These are phyloP conservation scores for Mycena venus DNA, from an alignment of 768 basidiomycete genomes.

Conservation along the genomic window DNA sequence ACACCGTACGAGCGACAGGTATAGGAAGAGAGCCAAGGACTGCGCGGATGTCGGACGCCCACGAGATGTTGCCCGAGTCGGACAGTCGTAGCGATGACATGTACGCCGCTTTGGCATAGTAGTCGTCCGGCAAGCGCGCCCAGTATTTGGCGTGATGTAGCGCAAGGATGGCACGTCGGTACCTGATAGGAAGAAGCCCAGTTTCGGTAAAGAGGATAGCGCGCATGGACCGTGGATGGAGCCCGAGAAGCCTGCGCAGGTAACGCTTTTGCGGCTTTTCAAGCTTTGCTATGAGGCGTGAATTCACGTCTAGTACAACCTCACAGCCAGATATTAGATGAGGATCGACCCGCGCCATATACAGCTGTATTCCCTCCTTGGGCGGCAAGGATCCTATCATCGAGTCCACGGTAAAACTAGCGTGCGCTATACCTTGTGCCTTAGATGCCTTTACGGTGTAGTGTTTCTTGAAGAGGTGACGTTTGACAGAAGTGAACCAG, in stretches of 20 bases:
- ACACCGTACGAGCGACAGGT: background rate
- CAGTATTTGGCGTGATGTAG: conserved; percentile 36
- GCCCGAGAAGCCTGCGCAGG: conserved; percentile 1
- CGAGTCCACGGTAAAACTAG: conserved; percentile 1
- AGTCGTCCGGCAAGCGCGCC: conserved; percentile 3
- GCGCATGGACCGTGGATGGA: conserved; percentile 11
- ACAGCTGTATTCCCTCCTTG: conserved; percentile 1
- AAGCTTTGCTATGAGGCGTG: background rate
- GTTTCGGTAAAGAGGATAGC: conserved; percentile 42
- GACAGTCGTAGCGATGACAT: background rate
- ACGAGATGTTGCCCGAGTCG: background rate
- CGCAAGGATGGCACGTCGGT: conserved; percentile 34
- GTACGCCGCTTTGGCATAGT: background rate
- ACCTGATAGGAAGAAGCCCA: conserved; percentile 38
- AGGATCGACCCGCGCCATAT: background rate
- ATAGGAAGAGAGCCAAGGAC: conserved; percentile 13
- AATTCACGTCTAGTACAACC: background rate
- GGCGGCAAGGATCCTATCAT: conserved; percentile 9
- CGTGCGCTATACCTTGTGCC: background rate
- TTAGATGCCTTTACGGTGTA: conserved; percentile 4
- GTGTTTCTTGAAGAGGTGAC: background rate
- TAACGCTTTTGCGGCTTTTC: background rate
- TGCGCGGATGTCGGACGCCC: conserved; percentile 13
- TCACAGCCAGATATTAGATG: conserved; percentile 18
- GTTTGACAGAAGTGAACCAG: conserved; percentile 14